Base-by-base conservation (phyloP, 257 asterid genomes). In the Nicotiana tomentosiformis region DNA sequence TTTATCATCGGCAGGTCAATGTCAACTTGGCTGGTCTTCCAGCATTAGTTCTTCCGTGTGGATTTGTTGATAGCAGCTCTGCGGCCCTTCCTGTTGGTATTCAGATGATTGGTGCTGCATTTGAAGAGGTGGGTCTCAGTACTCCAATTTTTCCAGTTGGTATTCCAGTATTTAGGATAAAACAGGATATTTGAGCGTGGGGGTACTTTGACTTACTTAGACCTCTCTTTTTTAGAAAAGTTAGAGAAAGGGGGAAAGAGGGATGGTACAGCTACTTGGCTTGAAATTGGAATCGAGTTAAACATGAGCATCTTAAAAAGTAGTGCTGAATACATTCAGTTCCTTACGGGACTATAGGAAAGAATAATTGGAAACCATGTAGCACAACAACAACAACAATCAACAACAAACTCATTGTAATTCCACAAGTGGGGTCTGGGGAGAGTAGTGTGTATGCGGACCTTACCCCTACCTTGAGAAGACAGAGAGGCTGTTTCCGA, bases 11-110 rank as follows among this genome's bases (percentile, higher is more conserved):
- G 86, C 92, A 94, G 99, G 98, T 96, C 32, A 96, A 96, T 85
- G 98, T 96, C 70, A 96, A 96, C 93, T 89, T 94, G 93, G 98
- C 98, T 86, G 99, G 99, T 67, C 90, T 96, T 58, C 98, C 98
- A 62, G 99, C 99, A n/a, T 86, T 96, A 84, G 99, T 96, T 88
- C 83, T 96, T 82, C 98, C 99, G 0, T 96, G 99, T 90, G 99
- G 99, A 81, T 88, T 92, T 87, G 93, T 87, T 72, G 83, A 86
- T 77, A 92, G 89, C 78, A 97, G 88, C 12, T 83, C 92, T 53
- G 86, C 86, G 67, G 83, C 88, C 77, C 90, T 96, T 78, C 98
- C 98, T 5, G 91, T 94, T 79, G 99, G 99, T 64, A 43, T 93
- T 83, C 99, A 96, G 90, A 92, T 96, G 92, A 94, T 96, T 68